Evolutionary conservation across 164 flowering plant species (phyloP), one percentile per base, ranked within the genome.

Genomic region (Vitis rotundifolia): DNA sequence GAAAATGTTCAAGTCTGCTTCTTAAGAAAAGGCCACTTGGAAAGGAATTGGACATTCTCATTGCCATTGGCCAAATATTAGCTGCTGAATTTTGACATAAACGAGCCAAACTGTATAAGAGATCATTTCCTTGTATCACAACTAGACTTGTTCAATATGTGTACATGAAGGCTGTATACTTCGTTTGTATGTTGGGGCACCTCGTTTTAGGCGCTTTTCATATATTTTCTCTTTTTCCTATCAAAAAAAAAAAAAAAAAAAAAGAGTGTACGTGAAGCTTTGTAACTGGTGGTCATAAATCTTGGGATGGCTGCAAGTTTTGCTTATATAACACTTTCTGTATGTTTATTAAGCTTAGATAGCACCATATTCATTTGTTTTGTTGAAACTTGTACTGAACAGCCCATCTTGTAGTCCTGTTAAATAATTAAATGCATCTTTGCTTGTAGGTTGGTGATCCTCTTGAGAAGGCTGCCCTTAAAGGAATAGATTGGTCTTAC

Each of bases 401-500:
- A 37, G 7, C 44, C 44, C 44, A 37, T 37, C 44, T 3, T 8
- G 15, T 64, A 22, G 18, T 65, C 18, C 57, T 69, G 28, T 37
- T 61, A 12, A 49, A 3, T 57, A 14, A 55, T 49, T 56, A 66
- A 37, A 44, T 70, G 12, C 11, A 12, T 44, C 55, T 2, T 68
- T 71, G 71, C 51, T 57, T 79, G 66, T 77, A 96, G 99, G 99
- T 96, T 78, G 99, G 99, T 64, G 99, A 93, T 88, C 99, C 99
- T 77, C 95, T 96, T 75, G 99, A 96, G 84, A 96, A 96, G 83
- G 99, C 99, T 70, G 97, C 97, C 61, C 89, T 96, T 13, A 91
- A 91, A 76, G 99, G 98, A 67, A 91, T 96, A 67, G 95, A 96
- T n/a, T 96, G 99, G 99, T 69, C 70, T 28, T 96, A 91, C 75